A percentile compares a stretch with the other conserved stretches of the same genome.
Evolutionary conservation across 176 grass and related monocot species (phyloP).

Genomic region (Rhynchospora pubera): DNA sequence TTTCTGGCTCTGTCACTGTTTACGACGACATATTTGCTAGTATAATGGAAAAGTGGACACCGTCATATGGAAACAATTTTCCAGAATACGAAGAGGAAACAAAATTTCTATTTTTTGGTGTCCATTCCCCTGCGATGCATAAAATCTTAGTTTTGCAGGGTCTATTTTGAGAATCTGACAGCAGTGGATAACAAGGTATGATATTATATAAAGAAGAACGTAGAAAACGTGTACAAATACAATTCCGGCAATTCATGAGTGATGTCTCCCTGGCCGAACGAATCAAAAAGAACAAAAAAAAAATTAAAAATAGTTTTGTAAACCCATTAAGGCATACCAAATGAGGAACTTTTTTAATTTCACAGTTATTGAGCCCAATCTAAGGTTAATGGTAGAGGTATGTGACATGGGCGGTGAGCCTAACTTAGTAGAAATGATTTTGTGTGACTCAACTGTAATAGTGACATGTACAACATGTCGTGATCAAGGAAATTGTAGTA

Average conservation of each 20-base stretch:
- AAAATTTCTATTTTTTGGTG: too few species aligned
- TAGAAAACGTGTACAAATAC: constrained; percentile 1
- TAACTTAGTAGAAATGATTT: background rate
- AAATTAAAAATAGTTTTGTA: background rate
- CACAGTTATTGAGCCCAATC: constrained; percentile 11
- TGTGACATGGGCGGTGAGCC: background rate
- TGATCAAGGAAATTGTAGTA: background rate
- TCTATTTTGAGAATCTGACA: background rate
- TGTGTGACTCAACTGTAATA: background rate
- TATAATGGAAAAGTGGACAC: too few species aligned
- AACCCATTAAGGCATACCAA: constrained; percentile 9
- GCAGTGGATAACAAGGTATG: background rate
- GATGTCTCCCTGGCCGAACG: constrained; percentile 6
- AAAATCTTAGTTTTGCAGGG: background rate
- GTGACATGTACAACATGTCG: background rate
- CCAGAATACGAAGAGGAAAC: too few species aligned
- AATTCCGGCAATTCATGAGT: background rate
- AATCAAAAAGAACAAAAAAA: too few species aligned
- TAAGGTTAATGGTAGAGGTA: background rate
- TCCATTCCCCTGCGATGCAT: background rate
- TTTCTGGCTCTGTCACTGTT: too few species aligned
- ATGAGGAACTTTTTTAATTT: background rate
- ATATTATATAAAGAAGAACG: background rate
- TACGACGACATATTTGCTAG: too few species aligned
- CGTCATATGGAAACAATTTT: too few species aligned